Evolutionary conservation across 1,139 yeast species (phyloP).

Genomic region (Candida sp.): DNA sequence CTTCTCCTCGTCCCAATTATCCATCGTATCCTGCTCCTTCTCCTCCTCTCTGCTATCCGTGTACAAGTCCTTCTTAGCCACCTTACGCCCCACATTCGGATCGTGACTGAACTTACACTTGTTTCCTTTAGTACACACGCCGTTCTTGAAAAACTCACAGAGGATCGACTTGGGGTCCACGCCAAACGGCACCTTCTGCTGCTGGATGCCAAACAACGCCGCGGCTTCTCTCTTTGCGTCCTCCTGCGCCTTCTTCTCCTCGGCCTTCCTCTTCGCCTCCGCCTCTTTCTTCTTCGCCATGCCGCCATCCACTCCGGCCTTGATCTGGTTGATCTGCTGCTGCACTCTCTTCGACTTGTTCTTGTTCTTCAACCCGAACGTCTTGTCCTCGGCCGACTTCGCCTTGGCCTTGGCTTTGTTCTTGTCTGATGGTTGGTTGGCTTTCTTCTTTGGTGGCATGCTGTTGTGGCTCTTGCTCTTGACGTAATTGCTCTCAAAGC

Average conservation of each 20-base stretch:
- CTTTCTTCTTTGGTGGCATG: slow-evolving; percentile 80
- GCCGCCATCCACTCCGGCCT: slow-evolving; percentile 65
- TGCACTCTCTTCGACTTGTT: slow-evolving; percentile 94
- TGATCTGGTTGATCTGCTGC: slow-evolving; percentile 77
- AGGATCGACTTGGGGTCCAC: slow-evolving; percentile 96
- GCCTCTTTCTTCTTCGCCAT: slow-evolving; percentile 77
- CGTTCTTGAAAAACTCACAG: slow-evolving; percentile 91
- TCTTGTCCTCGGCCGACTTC: slow-evolving; percentile 81
- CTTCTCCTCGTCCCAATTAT: slow-evolving; percentile 96
- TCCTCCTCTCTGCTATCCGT: slow-evolving; percentile 76
- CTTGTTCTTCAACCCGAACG: slow-evolving; percentile 95
- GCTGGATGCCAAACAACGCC: slow-evolving; percentile 71
- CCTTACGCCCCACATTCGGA: slow-evolving; percentile 83
- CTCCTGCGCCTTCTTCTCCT: slow-evolving; percentile 92
- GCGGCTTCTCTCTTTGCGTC: slow-evolving; percentile 89
- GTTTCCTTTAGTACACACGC: slow-evolving; percentile 85
- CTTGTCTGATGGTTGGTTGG: slow-evolving; percentile 57
- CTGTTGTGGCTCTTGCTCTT: slow-evolving; percentile 1
- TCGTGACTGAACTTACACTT: slow-evolving; percentile 98
- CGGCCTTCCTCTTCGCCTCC: slow-evolving; percentile 72
- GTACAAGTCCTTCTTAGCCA: slow-evolving; percentile 89
- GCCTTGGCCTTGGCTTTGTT: slow-evolving; percentile 72
- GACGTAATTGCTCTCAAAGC: slow-evolving; percentile 1
- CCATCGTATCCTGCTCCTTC: slow-evolving; percentile 91
- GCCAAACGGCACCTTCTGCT: slow-evolving; percentile 94